Base-by-base conservation (phyloP, 2,329 filamentous ascomycete species). In the Epichloe typhina region DNA sequence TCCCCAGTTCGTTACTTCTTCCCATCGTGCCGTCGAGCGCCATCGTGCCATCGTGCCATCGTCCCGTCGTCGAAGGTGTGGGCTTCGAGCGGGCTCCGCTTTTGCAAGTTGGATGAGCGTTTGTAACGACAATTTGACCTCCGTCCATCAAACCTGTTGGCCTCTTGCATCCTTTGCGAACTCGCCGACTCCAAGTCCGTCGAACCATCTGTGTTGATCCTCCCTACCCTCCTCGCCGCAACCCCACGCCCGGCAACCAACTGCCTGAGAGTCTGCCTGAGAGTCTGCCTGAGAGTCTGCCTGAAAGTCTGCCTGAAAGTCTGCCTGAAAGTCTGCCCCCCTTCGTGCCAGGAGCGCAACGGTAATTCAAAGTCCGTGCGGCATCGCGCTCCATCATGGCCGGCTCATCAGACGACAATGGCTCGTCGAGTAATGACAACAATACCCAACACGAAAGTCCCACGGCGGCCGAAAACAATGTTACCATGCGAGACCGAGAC, bases 321-420 rank as follows among this genome's bases (percentile, higher is more conserved):
- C 17, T 19, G 17, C 17, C 17, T 19, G 17, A 19, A 19, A 19
- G 17, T 19, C 17, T 19, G 17, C 17, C 26, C 6, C 26, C 26
- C 26, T 41, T 35, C 21, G 17, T 26, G 17, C 35, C 37, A 40
- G 40, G 15, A 26, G 42, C 36, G 36, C 42, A 44, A 50, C 48
- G 13, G 17, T 21, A 19, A 17, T 21, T 19, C 21, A 1, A n/a
- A 13, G 2, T 44, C 8, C 26, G 31, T 33, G 19, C 47, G 40
- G 11, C 40, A 12, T 3, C 43, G n/a, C 26, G 39, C 9, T 33
- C 19, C 17, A 53, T 53, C 53, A 69, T 68, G 61, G 59, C 67
- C 42, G 63, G 63, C 50, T 69, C 69, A 44, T 66, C 66, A 50
- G 68, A 69, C 55, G 68, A 69, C 54, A 63, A 67, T 53, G 60